phyloP scores from a whole-genome alignment of 495 filamentous ascomycete genomes.

The Margaritispora aquatica region DNA sequence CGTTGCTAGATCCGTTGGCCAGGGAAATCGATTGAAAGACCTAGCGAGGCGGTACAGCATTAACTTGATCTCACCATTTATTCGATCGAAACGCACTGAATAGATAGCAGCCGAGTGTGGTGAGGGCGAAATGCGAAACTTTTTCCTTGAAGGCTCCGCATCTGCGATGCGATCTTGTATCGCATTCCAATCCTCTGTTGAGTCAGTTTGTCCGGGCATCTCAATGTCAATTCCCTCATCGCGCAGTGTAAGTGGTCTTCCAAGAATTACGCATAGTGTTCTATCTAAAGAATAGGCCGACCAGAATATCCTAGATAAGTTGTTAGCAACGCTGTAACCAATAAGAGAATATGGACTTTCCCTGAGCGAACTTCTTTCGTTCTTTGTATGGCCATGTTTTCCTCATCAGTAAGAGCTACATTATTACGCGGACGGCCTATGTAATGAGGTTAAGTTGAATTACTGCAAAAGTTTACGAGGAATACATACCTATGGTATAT shows the following conservation, averaged over 20 bases:
- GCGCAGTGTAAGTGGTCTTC: conserved; percentile 40
- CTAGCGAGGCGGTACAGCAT: background rate
- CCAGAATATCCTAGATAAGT: conserved; percentile 46
- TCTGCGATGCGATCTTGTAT: background rate
- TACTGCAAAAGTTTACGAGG: background rate
- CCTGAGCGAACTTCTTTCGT: conserved; percentile 43
- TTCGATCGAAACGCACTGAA: background rate
- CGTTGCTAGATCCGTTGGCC: background rate
- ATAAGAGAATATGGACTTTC: too few species aligned
- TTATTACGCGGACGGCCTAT: background rate
- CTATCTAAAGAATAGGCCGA: conserved; percentile 41
- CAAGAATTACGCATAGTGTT: conserved; percentile 42
- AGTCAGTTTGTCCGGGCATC: background rate
- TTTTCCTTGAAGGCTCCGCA: background rate
- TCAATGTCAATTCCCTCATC: conserved; percentile 30
- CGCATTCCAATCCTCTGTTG: background rate
- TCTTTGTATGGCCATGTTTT: conserved; percentile 29
- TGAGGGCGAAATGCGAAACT: background rate
- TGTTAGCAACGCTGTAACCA: too few species aligned
- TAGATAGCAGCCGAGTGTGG: background rate
- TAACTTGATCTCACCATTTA: background rate
- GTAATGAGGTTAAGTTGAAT: background rate
- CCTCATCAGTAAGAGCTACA: conserved; percentile 1
- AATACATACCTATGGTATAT: conserved; percentile 23
- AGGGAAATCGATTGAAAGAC: background rate